Evolutionary conservation across 2,329 filamentous ascomycete species (phyloP), one percentile per base, ranked within the genome.

Genomic region (Thelonectria rubi): DNA sequence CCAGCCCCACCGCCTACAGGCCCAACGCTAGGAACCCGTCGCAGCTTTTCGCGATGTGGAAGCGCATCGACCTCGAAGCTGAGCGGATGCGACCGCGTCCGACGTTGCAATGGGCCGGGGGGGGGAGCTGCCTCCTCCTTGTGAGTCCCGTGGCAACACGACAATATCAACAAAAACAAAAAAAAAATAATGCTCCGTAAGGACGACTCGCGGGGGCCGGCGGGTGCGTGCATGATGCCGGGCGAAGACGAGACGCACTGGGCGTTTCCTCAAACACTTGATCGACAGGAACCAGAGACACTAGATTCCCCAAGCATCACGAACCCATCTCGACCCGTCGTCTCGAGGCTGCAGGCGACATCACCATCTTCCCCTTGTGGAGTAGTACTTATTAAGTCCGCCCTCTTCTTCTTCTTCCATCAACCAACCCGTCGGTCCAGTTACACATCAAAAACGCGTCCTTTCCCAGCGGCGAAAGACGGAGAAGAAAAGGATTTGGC

Each of bases 201-300:
- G 7, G 5, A 30, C 26, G 26, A 8, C 26, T 30, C 21, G 26
- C 5, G 2, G 7, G 26, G 7, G 5, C 2, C 5, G 5, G 7
- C 26, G 26, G 5, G 46, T 49, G n/a, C 8, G 26, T 37, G 21
- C 45, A 47, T 30, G 17, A 24, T n/a, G 55, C 40, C 37, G 37
- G 46, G 42, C 32, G 10, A 21, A 55, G 43, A 46, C 49, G 57
- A 55, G 49, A 54, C 56, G 49, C 49, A 17, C n/a, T 51, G 11
- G 47, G 50, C 40, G 45, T 15, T 45, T 17, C 47, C 53, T 61
- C 58, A 37, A 39, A 61, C 58, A 39, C 48, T 42, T 32, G 58
- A 56, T 57, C 58, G 58, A 61, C 58, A 61, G 58, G 58, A 61
- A 49, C 53, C 37, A 10, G 34, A 46, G 48, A 53, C 47, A 50